A percentile compares a stretch with the other conserved stretches of the same genome.
Evolutionary conservation across 345 rosid genomes (phyloP).

Genomic region (Eucalyptus sideroxylon): DNA sequence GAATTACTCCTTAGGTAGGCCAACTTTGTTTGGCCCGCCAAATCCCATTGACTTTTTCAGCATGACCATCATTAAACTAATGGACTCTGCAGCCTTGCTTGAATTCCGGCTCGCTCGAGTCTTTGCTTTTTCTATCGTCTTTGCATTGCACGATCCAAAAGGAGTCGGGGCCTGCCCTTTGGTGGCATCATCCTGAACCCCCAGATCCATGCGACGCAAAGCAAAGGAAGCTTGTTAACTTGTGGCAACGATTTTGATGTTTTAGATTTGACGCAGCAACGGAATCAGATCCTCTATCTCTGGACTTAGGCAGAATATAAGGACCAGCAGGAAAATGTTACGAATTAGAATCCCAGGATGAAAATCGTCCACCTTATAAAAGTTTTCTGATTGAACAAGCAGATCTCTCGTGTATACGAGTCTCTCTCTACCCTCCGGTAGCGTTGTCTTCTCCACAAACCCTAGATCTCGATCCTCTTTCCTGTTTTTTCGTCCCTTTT

Average conservation of each 20-base stretch:
- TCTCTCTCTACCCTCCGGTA: too few relatives aligned
- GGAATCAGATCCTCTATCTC: background rate
- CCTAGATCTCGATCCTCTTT: too few relatives aligned
- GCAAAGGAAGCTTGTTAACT: background rate
- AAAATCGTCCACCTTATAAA: too few relatives aligned
- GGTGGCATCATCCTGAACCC: background rate
- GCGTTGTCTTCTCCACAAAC: too few relatives aligned
- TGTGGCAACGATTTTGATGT: background rate
- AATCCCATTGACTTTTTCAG: background rate
- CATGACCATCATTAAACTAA: background rate
- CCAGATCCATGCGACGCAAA: background rate
- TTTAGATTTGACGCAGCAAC: background rate
- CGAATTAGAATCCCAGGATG: background rate
- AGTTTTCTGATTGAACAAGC: too few relatives aligned
- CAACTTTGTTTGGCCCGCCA: rapidly evolving
- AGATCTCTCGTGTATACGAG: too few relatives aligned
- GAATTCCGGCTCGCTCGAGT: background rate
- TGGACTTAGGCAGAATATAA: background rate
- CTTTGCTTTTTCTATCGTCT: background rate
- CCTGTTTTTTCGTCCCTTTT: too few relatives aligned
- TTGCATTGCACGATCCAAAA: background rate
- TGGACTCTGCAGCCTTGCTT: background rate
- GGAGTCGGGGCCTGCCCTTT: background rate
- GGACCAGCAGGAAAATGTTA: background rate
- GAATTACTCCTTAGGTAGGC: background rate